A percentile compares a stretch with the other conserved stretches of the same genome.
Conservation (phyloP, 495 filamentous ascomycete species). For the Annulohypoxylon stygium region DNA sequence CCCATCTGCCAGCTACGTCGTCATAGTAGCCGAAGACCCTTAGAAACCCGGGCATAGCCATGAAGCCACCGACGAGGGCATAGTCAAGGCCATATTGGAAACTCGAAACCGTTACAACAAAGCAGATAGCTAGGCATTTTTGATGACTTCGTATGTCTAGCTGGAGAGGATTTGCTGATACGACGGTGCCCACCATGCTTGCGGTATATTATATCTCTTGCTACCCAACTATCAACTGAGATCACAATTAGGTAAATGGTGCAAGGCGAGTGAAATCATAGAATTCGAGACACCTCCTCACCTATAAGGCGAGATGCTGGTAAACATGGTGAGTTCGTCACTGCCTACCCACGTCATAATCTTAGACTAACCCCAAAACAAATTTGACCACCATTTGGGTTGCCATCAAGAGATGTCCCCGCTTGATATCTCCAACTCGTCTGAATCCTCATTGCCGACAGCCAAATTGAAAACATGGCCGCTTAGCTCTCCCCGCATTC, state of each 20-base stretch:
- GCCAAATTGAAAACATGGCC: slow-evolving; percentile 18
- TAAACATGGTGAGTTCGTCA: too few species aligned
- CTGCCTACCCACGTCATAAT: too few species aligned
- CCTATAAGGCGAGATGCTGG: too few species aligned
- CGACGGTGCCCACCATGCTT: slow-evolving; percentile 43
- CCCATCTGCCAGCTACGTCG: slow-evolving; percentile 40
- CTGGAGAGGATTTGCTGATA: slow-evolving; percentile 51
- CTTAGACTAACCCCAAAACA: neutral
- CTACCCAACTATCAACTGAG: too few species aligned
- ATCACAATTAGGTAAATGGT: neutral
- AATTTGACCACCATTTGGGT: neutral
- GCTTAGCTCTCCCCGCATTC: slow-evolving; percentile 29
- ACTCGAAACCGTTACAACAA: slow-evolving; percentile 53
- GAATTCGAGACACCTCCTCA: too few species aligned
- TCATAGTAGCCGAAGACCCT: slow-evolving; percentile 59
- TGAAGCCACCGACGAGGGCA: slow-evolving; percentile 54
- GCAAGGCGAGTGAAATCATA: neutral
- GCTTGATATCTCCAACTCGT: slow-evolving; percentile 33
- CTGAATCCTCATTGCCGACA: slow-evolving; percentile 33
- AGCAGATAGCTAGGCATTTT: slow-evolving; percentile 55
- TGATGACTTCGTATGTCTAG: slow-evolving; percentile 49
- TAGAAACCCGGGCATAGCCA: slow-evolving; percentile 63
- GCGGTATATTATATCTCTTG: neutral
- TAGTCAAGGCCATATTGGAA: slow-evolving; percentile 59
- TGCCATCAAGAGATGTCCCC: slow-evolving; percentile 17